phyloP scores from a whole-genome alignment of 352 stramenopile genomes.

The Sclerospora graminicola region DNA sequence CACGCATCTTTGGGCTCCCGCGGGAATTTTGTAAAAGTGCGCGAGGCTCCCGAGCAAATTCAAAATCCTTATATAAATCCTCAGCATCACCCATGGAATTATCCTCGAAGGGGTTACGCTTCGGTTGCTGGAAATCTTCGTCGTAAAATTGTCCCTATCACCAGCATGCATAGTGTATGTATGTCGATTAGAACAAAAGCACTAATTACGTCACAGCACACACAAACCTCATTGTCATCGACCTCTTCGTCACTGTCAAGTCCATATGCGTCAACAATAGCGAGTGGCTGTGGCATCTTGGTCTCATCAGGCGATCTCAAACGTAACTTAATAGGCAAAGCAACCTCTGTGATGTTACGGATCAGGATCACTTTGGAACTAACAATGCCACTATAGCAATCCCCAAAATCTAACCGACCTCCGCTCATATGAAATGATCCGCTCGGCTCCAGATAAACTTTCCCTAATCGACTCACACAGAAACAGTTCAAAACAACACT shows the following conservation, averaged over 20 bases:
- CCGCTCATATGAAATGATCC: slow-evolving; percentile 81
- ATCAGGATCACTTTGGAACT: slow-evolving; percentile 77
- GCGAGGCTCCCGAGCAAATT: slow-evolving; percentile 72
- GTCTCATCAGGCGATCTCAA: slow-evolving; percentile 62
- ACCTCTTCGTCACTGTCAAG: slow-evolving; percentile 78
- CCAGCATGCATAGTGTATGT: too few species aligned
- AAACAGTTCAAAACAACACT: background rate
- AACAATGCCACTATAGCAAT: slow-evolving; percentile 78
- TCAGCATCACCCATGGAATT: slow-evolving; percentile 61
- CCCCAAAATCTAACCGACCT: slow-evolving; percentile 81
- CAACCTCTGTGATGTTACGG: slow-evolving; percentile 76
- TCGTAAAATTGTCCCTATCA: slow-evolving; percentile 64
- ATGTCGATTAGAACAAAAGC: background rate
- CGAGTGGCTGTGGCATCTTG: slow-evolving; percentile 43
- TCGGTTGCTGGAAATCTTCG: slow-evolving; percentile 56
- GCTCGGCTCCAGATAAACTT: slow-evolving; percentile 63
- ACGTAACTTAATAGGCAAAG: slow-evolving; percentile 81
- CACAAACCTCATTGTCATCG: slow-evolving; percentile 73
- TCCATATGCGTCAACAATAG: slow-evolving; percentile 46
- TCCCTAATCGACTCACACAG: slow-evolving; percentile 35
- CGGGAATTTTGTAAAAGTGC: slow-evolving; percentile 34
- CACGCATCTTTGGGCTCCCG: slow-evolving; percentile 43
- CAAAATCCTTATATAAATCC: slow-evolving; percentile 81
- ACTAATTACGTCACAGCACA: background rate
- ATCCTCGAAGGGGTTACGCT: slow-evolving; percentile 73